phyloP scores from a whole-genome alignment of 306 rosid genomes.

The Cicer bijugum region DNA sequence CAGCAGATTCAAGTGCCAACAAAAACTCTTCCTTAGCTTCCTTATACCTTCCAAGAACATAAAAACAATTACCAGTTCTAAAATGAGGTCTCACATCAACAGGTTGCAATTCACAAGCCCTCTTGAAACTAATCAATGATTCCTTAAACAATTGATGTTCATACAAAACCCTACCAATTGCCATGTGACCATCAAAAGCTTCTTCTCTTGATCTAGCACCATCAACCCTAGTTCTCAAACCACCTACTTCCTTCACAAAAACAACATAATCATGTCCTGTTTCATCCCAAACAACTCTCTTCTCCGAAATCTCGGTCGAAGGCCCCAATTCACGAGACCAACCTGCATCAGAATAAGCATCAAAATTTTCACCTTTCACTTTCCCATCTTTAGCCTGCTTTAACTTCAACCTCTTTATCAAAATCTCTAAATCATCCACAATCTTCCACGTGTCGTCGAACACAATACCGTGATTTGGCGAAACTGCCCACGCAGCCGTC shows the following conservation, averaged over 20 bases:
- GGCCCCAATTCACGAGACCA: slow-evolving; percentile 98
- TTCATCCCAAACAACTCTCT: slow-evolving; percentile 88
- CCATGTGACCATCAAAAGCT: slow-evolving; percentile 98
- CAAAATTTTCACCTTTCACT: slow-evolving; percentile 74
- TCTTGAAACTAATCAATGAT: slow-evolving; percentile 79
- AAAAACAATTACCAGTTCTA: slow-evolving; percentile 88
- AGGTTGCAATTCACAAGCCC: slow-evolving; percentile 98
- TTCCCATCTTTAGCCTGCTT: slow-evolving; percentile 91
- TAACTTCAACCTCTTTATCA: slow-evolving; percentile 77
- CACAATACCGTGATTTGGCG: slow-evolving; percentile 92
- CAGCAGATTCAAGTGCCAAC: slow-evolving; percentile 90
- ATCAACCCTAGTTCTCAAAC: slow-evolving; percentile 77
- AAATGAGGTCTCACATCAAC: slow-evolving; percentile 95
- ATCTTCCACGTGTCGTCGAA: slow-evolving; percentile 98
- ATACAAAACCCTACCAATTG: slow-evolving; percentile 87
- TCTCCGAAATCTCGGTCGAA: slow-evolving; percentile 77
- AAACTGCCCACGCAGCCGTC: slow-evolving; percentile 96
- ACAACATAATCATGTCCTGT: slow-evolving; percentile 76
- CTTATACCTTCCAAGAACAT: slow-evolving; percentile 71
- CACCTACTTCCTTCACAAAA: slow-evolving; percentile 84
- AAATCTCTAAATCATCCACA: slow-evolving; percentile 91
- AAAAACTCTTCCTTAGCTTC: slow-evolving; percentile 91
- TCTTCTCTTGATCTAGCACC: slow-evolving; percentile 91
- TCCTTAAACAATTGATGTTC: slow-evolving; percentile 93
- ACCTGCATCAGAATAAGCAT: slow-evolving; percentile 90